A percentile compares a stretch with the other conserved stretches of the same genome.
These are phyloP conservation scores for Castanea sativa DNA, from an alignment of 306 rosid species.

Conservation along the genomic window DNA sequence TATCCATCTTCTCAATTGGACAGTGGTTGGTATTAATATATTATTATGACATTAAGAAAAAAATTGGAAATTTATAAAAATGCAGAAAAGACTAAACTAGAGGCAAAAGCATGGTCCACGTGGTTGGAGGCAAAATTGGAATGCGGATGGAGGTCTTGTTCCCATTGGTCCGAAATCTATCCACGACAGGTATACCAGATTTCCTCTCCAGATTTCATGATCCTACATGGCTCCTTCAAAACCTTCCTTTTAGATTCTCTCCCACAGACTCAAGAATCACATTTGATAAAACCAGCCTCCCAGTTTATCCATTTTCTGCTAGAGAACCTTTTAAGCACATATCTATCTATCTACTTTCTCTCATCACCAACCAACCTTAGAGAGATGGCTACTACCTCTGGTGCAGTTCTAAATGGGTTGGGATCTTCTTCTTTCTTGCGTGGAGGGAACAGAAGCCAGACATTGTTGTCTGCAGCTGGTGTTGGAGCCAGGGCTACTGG, in stretches of 20 bases:
- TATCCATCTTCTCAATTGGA: too few relatives aligned
- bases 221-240: conserved; percentile 59
- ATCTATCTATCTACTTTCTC: not conserved
- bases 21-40: not conserved
- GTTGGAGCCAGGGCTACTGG: conserved; percentile 37
- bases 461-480: conserved; percentile 45
- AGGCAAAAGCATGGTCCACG: conserved; percentile 43
- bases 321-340: conserved; percentile 1
- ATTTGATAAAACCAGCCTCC: conserved; percentile 25
- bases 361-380: conserved; percentile 1
- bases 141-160: conserved; percentile 48
- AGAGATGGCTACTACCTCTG: conserved; percentile 89
- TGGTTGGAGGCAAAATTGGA: conserved; percentile 45
- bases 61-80: not conserved
- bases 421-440: conserved; percentile 75
- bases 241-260: conserved; percentile 39
- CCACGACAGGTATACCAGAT: conserved; percentile 48
- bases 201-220: conserved; percentile 63
- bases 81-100: not conserved
- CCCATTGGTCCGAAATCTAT: conserved; percentile 93
- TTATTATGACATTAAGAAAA: not conserved
- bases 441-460: conserved; percentile 71
- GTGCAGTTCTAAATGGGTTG: conserved; percentile 75
- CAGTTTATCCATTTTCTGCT: not conserved
- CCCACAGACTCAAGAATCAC: conserved; percentile 2